Evolutionary conservation across 257 asterid genomes (phyloP), one percentile per base, ranked within the genome.

Genomic region (Fraxinus anomala): DNA sequence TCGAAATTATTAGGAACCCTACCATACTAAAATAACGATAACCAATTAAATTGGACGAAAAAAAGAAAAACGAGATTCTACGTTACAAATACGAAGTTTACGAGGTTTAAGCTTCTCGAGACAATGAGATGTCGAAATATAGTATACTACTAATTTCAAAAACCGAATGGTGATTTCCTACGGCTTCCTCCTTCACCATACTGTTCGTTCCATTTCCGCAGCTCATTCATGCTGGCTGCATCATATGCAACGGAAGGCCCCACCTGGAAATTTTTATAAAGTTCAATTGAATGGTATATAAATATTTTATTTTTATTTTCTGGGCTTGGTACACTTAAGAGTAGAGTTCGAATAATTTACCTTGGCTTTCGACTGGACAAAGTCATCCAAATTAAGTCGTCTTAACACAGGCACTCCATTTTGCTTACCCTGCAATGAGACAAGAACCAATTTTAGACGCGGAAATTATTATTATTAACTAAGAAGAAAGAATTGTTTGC

Each of bases 181-280:
- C 99, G 83, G 88, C 97, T 93, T 83, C 99, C 99, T 54, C 96
- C 99, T 89, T 96, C 99, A 1, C 99, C 99, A 24, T 96, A 96
- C 77, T 89, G 98, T 74, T 93, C 99, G 47, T 96, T 93, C 99
- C 99, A 96, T 87, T 96, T 96, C 77, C 99, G 85, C 83, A 96
- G 82, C 80, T 93, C 97, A 56, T 92, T 96, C 99, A 92, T 96
- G 85, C 93, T 93, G 21, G 94, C 86, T 34, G 99, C 99, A 77
- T 96, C 98, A 49, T 88, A 93, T 19, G 99, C 97, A 74, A 96
- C 99, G 14, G 99, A 96, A 8, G 99, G 98, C 34, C 99, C 99
- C 76, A 96, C 99, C 98, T 96, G 87, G 17, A 75, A 65, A 79
- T 54, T 70, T 26, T 63, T 23, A 21, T 47, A 16, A 47, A 47